Evolutionary conservation across 176 grass and related monocot genomes (phyloP).

Genomic region (Cenchrus americanus): DNA sequence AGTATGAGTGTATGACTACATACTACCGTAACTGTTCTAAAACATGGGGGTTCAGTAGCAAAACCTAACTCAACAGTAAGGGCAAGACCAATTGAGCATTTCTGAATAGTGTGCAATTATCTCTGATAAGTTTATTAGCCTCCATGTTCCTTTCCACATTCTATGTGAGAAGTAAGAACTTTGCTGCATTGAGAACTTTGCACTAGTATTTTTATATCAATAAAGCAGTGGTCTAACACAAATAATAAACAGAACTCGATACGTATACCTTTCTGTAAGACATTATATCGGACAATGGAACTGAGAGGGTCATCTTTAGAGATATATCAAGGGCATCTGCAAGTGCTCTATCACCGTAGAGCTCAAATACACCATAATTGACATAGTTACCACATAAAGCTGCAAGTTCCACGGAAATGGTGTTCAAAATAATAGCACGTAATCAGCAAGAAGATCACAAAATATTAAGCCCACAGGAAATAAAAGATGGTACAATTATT

Average conservation of each 20-base stretch:
- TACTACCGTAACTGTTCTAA: background rate
- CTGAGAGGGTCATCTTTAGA: slow-evolving; percentile 92
- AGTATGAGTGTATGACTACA: background rate
- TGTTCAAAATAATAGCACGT: slow-evolving; percentile 38
- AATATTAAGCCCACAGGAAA: slow-evolving; percentile 18
- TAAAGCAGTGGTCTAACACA: background rate
- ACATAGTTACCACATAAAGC: slow-evolving; percentile 97
- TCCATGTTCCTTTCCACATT: background rate
- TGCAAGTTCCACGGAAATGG: slow-evolving; percentile 44
- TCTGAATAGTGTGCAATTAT: slow-evolving; percentile 16
- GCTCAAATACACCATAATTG: slow-evolving; percentile 98
- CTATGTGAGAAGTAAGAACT: slow-evolving; percentile 25
- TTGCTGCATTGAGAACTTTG: background rate
- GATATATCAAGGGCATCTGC: slow-evolving; percentile 95
- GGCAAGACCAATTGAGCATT: slow-evolving; percentile 12
- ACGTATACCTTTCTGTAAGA: slow-evolving; percentile 84
- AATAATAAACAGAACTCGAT: slow-evolving; percentile 22
- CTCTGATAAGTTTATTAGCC: background rate
- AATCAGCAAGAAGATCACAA: slow-evolving; percentile 23
- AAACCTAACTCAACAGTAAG: slow-evolving; percentile 5
- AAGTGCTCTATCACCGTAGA: slow-evolving; percentile 96
- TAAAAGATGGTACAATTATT: background rate
- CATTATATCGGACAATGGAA: slow-evolving; percentile 90
- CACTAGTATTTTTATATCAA: slow-evolving; percentile 21
- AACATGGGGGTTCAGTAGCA: background rate